phyloP scores from a whole-genome alignment of 192 early-diverging fungal species.

The Backusella circina region DNA sequence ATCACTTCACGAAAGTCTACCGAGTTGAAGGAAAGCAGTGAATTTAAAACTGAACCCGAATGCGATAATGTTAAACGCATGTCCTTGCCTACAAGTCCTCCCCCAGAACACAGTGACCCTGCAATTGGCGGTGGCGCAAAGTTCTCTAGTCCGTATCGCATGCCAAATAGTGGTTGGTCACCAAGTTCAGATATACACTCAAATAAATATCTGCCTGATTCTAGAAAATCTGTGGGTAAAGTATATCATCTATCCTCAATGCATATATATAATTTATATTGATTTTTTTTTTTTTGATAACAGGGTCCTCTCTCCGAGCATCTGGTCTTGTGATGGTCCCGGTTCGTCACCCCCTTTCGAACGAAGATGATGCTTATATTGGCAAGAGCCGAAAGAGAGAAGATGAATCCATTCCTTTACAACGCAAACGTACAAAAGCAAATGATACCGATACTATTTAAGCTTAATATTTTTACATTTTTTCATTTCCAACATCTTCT shows the following conservation, averaged over 20 bases:
- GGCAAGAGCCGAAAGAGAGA: background rate
- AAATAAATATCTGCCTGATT: background rate
- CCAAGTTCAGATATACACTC: background rate
- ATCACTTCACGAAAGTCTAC: background rate
- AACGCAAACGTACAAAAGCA: background rate
- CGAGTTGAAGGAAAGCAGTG: background rate
- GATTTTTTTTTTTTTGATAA: background rate
- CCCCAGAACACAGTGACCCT: background rate
- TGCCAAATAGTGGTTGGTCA: background rate
- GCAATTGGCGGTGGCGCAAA: background rate
- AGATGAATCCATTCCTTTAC: background rate
- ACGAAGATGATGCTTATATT: background rate
- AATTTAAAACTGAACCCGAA: background rate
- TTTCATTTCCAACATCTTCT: background rate
- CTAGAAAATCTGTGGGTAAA: background rate
- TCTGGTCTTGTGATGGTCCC: conserved; percentile 6
- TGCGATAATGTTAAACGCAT: background rate
- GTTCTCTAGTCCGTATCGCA: background rate
- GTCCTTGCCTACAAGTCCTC: conserved; percentile 13
- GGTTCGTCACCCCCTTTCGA: conserved; percentile 3
- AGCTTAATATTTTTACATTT: background rate
- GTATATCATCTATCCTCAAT: background rate
- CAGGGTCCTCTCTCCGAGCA: conserved; percentile 3
- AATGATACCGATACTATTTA: background rate
- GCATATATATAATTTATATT: background rate